Evolutionary conservation across 2,329 filamentous ascomycete species (phyloP), one percentile per base, ranked within the genome.

Genomic region (Neopestalotiopsis sp.): DNA sequence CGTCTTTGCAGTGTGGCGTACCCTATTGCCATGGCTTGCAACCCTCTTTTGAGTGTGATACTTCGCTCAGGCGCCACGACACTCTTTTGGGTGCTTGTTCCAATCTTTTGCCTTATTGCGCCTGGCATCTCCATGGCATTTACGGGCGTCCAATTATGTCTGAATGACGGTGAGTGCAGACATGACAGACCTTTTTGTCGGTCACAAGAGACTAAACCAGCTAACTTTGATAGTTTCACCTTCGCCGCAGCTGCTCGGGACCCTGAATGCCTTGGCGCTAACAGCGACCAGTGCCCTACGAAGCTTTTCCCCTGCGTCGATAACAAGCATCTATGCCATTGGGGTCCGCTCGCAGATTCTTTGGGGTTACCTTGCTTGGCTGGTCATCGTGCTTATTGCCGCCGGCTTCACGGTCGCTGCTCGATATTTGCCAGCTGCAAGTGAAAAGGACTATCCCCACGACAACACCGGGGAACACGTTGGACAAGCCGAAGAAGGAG

Each of bases 191-290:
- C 45, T 53, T 9, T 53, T 7, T 53, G 24, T 28, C 24, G 17
- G 45, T 14, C 45, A 14, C 45, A 17, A 17, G n/a, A n/a, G 45
- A 20, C 17, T 20, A 3, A 20, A 20, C 6, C 14, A 20, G 6
- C 45, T 53, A 53, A 53, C 45, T 53, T 53, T 53, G 6, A 91
- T 95, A 69, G 88, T 92, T 2, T 86, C 90, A 0, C 93, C 93
- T 0, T 88, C 85, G 10, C 86, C 88, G 1, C 82, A 84, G 57
- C 87, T 89, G 0, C 82, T 95, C 10, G 92, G 91, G 0, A 94
- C 89, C 0, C 81, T 96, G 34, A 95, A 95, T 73, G 90, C 91
- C 0, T 73, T 94, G 1, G 87, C 88, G 0, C 81, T 95, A 68
- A 91, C 91, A 0, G 74, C 89, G 0, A 80, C 83, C 0, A 90